Percentiles rank a stretch among this genome's conserved stretches.
Conservation (phyloP, 2,329 filamentous ascomycete genomes). For the Aspergillus ibericus region DNA sequence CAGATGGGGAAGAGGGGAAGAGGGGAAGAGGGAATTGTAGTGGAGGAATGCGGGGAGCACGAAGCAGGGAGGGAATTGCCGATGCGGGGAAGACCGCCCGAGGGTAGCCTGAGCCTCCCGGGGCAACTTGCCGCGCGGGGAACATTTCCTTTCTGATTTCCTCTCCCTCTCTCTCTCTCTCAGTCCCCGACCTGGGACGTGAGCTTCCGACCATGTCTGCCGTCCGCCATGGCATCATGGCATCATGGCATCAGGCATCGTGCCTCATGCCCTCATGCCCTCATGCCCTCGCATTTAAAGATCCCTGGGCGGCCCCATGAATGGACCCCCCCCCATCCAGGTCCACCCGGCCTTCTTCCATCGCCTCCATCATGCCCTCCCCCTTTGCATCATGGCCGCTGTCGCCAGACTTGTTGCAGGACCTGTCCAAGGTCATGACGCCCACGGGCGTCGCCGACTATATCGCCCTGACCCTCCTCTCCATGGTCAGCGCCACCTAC, state of each 20-base stretch:
- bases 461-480: constrained; percentile 37
- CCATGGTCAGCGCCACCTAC: constrained; percentile 41
- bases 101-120: too few relatives aligned
- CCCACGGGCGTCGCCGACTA: constrained; percentile 35
- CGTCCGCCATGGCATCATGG: too few relatives aligned
- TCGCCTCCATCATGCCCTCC: neutral
- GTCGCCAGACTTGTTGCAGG: constrained; percentile 20
- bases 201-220: too few relatives aligned
- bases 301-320: neutral
- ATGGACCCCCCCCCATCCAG: neutral
- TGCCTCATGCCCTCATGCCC: too few relatives aligned
- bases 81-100: neutral
- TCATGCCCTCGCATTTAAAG: too few relatives aligned
- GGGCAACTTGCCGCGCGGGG: constrained; percentile 4
- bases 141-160: constrained; percentile 5
- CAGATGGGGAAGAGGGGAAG: too few relatives aligned
- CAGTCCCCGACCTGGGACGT: too few relatives aligned
- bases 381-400: constrained; percentile 8
- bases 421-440: constrained; percentile 19
- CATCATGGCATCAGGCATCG: too few relatives aligned
- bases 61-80: too few relatives aligned
- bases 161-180: neutral
- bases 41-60: too few relatives aligned
- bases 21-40: too few relatives aligned
- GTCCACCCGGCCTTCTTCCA: too few relatives aligned